phyloP scores from a whole-genome alignment of 2,329 filamentous ascomycete genomes.

The Pyrenophora graminea region DNA sequence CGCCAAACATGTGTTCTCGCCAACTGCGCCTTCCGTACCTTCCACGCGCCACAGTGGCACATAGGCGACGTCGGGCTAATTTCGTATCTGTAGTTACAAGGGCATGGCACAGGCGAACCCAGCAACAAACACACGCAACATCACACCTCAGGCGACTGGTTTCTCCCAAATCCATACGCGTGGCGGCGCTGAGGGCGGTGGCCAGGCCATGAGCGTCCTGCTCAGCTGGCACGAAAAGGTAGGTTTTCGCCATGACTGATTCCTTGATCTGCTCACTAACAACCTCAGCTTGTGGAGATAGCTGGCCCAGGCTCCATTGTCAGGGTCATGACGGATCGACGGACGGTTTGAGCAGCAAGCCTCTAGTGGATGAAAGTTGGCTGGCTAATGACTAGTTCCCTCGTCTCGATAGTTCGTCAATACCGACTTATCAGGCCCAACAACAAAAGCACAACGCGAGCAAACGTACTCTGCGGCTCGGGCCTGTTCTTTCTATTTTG shows the following conservation, averaged over 20 bases:
- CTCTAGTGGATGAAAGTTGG: neutral
- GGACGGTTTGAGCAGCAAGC: slow-evolving; percentile 69
- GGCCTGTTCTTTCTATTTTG: neutral
- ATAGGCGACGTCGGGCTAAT: slow-evolving; percentile 20
- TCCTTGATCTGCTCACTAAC: slow-evolving; percentile 17
- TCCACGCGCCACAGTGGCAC: neutral
- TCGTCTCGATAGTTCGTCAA: neutral
- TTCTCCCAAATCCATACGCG: slow-evolving; percentile 78
- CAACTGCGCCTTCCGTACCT: neutral
- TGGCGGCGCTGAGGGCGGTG: slow-evolving; percentile 69
- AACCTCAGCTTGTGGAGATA: slow-evolving; percentile 75
- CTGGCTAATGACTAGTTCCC: slow-evolving; percentile 7
- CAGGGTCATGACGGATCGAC: slow-evolving; percentile 93
- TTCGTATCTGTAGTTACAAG: slow-evolving; percentile 69
- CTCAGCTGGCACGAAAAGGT: slow-evolving; percentile 97
- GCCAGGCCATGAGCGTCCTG: slow-evolving; percentile 92
- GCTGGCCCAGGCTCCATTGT: slow-evolving; percentile 87
- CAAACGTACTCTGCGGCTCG: slow-evolving; percentile 2
- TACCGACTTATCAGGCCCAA: slow-evolving; percentile 1
- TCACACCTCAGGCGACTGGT: slow-evolving; percentile 78
- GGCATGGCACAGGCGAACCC: slow-evolving; percentile 67
- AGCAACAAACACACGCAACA: slow-evolving; percentile 42
- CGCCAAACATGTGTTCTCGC: slow-evolving; percentile 3
- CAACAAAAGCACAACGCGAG: slow-evolving; percentile 11
- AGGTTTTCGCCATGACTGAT: slow-evolving; percentile 9